Base-by-base conservation (phyloP, 2,329 filamentous ascomycete genomes). In the Hortaea werneckii region DNA sequence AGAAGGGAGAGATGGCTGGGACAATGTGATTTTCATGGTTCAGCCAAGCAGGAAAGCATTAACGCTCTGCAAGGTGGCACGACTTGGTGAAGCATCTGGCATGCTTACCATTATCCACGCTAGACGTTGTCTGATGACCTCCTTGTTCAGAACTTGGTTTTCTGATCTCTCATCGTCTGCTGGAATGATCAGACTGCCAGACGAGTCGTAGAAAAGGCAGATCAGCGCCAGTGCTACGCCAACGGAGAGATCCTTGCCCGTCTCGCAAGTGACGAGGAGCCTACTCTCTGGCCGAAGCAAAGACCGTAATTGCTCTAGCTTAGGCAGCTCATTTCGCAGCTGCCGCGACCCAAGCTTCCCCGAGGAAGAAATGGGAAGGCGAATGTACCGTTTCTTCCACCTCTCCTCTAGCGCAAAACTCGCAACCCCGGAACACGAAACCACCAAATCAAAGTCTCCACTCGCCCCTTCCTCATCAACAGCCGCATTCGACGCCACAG, bases 51-150 rank as follows among this genome's bases (percentile, higher is more conserved):
- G 67, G 58, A 87, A 94, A 45, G 85, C 85, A 65, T 96, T 95
- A 5, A 96, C 83, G 54, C 87, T 90, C 65, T 95, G 89, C 34
- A 96, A 68, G 0, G 89, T 95, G 20, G 85, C 76, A 32, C 92
- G 75, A 51, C 82, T 89, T 0, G 90, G 89, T 60, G 94, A 94
- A 2, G 83, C 84, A 54, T 84, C 80, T 1, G 88, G 83, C 60
- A 83, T 82, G 0, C 78, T 79, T 5, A 81, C 83, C 65, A 90
- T 86, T 55, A 96, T 85, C 72, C 82, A 84, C n/a, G 84, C 83
- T 29, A 96, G 72, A 43, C 82, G 77, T 55, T 80, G 78, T 55
- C 85, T 83, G 60, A 96, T 88, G 42, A 83, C 73, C 7, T 74
- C 72, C 66, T 98, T 96, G 61, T 80, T 82, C 70, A 56, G 55